A percentile compares a stretch with the other conserved stretches of the same genome.
Conservation (phyloP, 257 asterid genomes). For the Rhazya stricta region DNA sequence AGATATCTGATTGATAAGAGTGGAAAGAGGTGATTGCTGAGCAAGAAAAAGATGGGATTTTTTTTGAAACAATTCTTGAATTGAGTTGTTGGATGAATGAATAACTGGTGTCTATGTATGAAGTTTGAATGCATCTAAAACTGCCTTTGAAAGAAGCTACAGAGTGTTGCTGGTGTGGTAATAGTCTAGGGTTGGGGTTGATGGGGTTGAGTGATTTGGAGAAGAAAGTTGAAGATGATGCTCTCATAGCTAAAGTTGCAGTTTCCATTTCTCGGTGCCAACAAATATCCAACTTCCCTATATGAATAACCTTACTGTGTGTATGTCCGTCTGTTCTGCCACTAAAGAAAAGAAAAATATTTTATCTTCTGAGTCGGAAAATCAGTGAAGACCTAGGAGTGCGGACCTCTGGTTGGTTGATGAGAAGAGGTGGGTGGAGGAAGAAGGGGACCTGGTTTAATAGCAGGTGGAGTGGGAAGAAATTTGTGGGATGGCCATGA, state of each 20-base stretch:
- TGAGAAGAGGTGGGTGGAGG: neutral
- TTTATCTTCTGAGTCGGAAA: neutral
- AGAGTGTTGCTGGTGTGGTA: neutral
- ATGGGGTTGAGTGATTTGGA: constrained; percentile 30
- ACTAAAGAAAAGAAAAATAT: neutral
- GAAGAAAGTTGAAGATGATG: constrained; percentile 39
- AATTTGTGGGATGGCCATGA: neutral
- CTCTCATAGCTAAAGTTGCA: constrained; percentile 35
- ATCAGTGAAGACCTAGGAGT: neutral
- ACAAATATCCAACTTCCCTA: neutral
- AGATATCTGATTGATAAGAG: constrained; percentile 25
- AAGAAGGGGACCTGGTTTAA: neutral
- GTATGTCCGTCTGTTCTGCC: neutral
- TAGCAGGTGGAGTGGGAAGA: neutral
- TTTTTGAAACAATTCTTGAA: constrained; percentile 11
- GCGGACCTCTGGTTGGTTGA: neutral
- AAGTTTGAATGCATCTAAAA: constrained; percentile 34
- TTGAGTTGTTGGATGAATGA: constrained; percentile 21
- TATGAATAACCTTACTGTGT: neutral
- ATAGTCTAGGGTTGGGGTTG: constrained; percentile 26
- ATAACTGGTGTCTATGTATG: constrained; percentile 25
- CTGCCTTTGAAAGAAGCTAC: constrained; percentile 15
- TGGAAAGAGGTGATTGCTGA: constrained; percentile 44
- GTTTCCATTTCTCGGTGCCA: constrained; percentile 39
- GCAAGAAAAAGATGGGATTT: constrained; percentile 33